A percentile compares a stretch with the other conserved stretches of the same genome.
Conservation (phyloP, 768 basidiomycete genomes). For the Phlebiopsis gigantea region DNA sequence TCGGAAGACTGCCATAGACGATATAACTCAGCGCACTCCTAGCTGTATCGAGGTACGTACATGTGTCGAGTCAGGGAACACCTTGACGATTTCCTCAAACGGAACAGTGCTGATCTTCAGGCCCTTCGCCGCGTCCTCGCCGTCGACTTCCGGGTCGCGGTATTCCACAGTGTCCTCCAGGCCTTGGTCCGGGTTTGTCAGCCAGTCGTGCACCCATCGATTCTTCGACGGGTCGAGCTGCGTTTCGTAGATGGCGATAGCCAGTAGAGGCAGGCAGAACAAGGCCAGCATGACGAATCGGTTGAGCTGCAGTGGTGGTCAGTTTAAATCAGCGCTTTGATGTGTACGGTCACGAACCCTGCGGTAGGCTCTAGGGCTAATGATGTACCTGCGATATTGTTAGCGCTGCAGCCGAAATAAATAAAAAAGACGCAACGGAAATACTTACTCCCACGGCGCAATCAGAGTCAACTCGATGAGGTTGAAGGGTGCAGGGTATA, state of each 20-base stretch:
- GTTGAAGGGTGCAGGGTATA: conserved; percentile 93
- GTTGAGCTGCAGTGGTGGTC: conserved; percentile 51
- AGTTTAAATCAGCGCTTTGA: background rate
- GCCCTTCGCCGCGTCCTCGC: conserved; percentile 46
- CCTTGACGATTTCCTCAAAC: conserved; percentile 64
- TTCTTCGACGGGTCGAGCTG: conserved; percentile 41
- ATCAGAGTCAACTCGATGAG: conserved; percentile 75
- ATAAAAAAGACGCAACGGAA: background rate
- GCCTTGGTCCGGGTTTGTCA: conserved; percentile 54
- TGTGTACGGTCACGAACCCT: conserved; percentile 33
- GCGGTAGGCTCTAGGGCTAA: conserved; percentile 53
- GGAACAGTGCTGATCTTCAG: conserved; percentile 64
- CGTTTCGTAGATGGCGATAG: conserved; percentile 76
- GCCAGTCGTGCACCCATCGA: conserved; percentile 66
- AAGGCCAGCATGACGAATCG: conserved; percentile 68
- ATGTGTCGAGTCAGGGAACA: conserved; percentile 67
- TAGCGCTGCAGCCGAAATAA: background rate
- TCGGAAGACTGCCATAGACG: conserved; percentile 55
- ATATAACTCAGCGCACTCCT: background rate
- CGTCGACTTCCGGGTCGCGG: conserved; percentile 58
- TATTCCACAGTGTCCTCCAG: conserved; percentile 46
- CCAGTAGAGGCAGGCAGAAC: conserved; percentile 75
- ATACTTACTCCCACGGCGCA: conserved; percentile 79
- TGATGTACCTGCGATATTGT: conserved; percentile 30
- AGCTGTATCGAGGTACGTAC: conserved; percentile 35